Evolutionary conservation across 2,329 filamentous ascomycete genomes (phyloP), one percentile per base, ranked within the genome.

Genomic region (Neocucurbitaria cava): DNA sequence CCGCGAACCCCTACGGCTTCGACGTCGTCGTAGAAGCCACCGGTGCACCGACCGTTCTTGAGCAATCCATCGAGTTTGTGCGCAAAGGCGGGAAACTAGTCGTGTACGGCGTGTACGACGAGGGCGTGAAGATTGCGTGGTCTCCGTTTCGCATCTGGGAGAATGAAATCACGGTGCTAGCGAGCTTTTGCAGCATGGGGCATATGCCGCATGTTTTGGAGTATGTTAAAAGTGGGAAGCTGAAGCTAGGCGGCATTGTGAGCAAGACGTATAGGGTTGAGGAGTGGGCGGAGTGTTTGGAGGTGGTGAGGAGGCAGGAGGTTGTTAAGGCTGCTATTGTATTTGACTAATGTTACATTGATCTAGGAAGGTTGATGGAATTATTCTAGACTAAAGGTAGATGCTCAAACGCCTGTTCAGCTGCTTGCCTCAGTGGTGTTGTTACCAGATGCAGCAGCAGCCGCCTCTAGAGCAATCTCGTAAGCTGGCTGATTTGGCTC

Each of bases 261-360:
- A 89, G 90, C 77, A 90, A 89, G 79, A 84, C 82, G 5, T 91
- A 87, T 78, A 87, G 83, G 76, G 79, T 91, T n/a, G 88, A 91
- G 69, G 82, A 91, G 71, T 91, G 87, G 83, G 85, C 79, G 41
- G 85, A 89, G 71, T 89, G 87, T 57, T 77, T 91, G 61, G 85
- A 90, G 73, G 83, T 85, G 52, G 90, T 91, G 80, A 85, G 82
- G 68, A 87, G 89, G 77, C 90, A 90, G 81, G 84, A 79, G 48
- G 88, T 87, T 54, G 89, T 91, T 71, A 91, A 91, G 81, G 88
- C 88, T 47, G 87, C 86, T 15, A 90, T 91, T 72, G 83, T 86
- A 42, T 90, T 89, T 66, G 87, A 90, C 2, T 64, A 24, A 51
- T 46, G 20, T n/a, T 35, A 4, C 15, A 38, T 26, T 26, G n/a